phyloP scores from a whole-genome alignment of 2,329 filamentous ascomycete species.

The Dothistroma septosporum region DNA sequence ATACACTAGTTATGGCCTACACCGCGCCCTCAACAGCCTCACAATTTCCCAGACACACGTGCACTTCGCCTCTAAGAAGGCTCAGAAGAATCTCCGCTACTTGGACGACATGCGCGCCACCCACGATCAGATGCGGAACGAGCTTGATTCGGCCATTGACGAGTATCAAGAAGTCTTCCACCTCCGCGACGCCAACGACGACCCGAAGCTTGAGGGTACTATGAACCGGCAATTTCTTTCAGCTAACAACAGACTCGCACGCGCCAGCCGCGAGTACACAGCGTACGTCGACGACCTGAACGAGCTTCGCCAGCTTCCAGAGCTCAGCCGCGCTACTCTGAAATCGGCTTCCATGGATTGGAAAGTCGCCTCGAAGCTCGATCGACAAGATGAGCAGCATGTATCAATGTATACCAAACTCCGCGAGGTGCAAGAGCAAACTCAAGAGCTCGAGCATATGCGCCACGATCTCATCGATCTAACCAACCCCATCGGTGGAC shows the following conservation, averaged over 20 bases:
- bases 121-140: not conserved
- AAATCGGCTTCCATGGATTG: slow-evolving; percentile 1
- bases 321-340: slow-evolving; percentile 9
- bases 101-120: slow-evolving; percentile 4
- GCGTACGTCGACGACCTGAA: slow-evolving; percentile 11
- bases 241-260: slow-evolving; percentile 17
- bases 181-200: slow-evolving; percentile 7
- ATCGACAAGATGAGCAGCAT: slow-evolving; percentile 6
- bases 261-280: slow-evolving; percentile 11
- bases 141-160: slow-evolving; percentile 8
- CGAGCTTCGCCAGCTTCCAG: slow-evolving; percentile 11
- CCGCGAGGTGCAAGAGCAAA: slow-evolving; percentile 2
- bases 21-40: slow-evolving; percentile 9
- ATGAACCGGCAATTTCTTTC: slow-evolving; percentile 12
- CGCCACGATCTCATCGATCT: slow-evolving; percentile 8
- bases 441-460: slow-evolving; percentile 9
- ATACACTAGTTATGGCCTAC: slow-evolving; percentile 10
- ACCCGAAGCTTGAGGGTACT: slow-evolving; percentile 7
- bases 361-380: slow-evolving; percentile 6
- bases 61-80: slow-evolving; percentile 13
- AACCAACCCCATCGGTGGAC: not conserved
- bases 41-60: slow-evolving; percentile 9
- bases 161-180: not conserved
- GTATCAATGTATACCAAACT: slow-evolving; percentile 2
- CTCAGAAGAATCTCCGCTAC: slow-evolving; percentile 13